These are phyloP conservation scores for Cerrena zonata DNA, from an alignment of 1,284 basidiomycete species.

Conservation along the genomic window DNA sequence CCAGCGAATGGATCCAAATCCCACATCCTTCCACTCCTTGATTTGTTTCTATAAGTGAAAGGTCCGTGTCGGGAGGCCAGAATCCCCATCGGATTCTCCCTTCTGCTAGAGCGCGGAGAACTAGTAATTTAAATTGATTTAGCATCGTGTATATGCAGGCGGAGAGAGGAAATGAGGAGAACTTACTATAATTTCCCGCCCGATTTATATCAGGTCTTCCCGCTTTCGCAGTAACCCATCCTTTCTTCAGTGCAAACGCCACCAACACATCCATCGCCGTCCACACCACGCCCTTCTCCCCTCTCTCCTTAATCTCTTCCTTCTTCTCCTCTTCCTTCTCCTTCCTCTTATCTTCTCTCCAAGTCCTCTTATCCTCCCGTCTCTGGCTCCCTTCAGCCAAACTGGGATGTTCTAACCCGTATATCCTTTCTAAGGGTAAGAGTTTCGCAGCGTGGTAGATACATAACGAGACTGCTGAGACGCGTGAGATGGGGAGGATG, in stretches of 20 bases:
- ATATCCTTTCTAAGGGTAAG: slow-evolving; percentile 74
- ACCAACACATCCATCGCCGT: slow-evolving; percentile 78
- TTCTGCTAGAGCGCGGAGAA: slow-evolving; percentile 75
- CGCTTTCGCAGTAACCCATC: slow-evolving; percentile 84
- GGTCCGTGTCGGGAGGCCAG: slow-evolving; percentile 58
- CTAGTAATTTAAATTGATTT: slow-evolving; percentile 34
- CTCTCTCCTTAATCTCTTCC: slow-evolving; percentile 21
- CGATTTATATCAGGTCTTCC: slow-evolving; percentile 83
- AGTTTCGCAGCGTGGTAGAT: slow-evolving; percentile 63
- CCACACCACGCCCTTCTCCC: slow-evolving; percentile 44
- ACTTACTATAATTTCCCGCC: slow-evolving; percentile 82
- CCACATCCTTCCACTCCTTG: slow-evolving; percentile 32
- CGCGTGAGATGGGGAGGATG: slow-evolving; percentile 83
- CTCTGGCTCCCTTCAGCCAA: slow-evolving; percentile 25
- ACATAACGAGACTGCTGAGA: slow-evolving; percentile 76
- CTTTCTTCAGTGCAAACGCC: slow-evolving; percentile 70
- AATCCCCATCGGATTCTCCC: slow-evolving; percentile 80
- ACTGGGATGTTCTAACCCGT: slow-evolving; percentile 53
- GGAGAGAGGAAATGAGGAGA: slow-evolving; percentile 4
- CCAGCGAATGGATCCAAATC: slow-evolving; percentile 47
- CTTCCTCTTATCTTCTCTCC: slow-evolving; percentile 48
- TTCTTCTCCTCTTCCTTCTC: background rate
- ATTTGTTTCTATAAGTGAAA: slow-evolving; percentile 20
- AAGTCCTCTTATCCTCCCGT: slow-evolving; percentile 70
- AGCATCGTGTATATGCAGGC: slow-evolving; percentile 1